These are phyloP conservation scores for Rhodotorula sp. DNA, from an alignment of 1,284 basidiomycete genomes.

Conservation along the genomic window DNA sequence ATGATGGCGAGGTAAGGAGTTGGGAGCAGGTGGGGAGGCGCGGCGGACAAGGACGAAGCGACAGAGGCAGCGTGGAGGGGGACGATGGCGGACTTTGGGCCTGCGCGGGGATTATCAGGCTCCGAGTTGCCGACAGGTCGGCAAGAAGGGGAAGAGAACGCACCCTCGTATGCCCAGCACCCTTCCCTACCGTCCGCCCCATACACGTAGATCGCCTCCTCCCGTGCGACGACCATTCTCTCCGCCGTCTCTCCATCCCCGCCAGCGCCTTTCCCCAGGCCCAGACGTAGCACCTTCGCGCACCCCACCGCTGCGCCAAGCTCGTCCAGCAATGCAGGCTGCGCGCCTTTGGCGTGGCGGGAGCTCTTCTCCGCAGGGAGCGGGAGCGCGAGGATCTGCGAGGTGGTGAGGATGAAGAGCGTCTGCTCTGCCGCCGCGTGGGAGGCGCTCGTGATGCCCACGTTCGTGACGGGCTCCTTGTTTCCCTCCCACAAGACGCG, in stretches of 20 bases:
- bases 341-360: constrained; percentile 10
- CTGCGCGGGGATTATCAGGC: constrained; percentile 30
- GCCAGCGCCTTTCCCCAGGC: constrained; percentile 44
- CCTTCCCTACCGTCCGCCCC: constrained; percentile 78
- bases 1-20: constrained; percentile 78
- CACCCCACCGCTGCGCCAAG: constrained; percentile 82
- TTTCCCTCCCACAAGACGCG: constrained; percentile 43
- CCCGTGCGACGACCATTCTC: constrained; percentile 79
- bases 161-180: constrained; percentile 89
- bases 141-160: constrained; percentile 9
- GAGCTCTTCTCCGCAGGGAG: constrained; percentile 55
- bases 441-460: constrained; percentile 68
- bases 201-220: constrained; percentile 90
- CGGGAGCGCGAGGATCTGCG: constrained; percentile 73
- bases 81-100: constrained; percentile 55
- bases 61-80: constrained; percentile 48
- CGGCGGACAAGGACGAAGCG: constrained; percentile 44
- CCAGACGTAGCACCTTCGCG: constrained; percentile 71
- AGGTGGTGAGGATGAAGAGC: constrained; percentile 86
- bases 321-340: constrained; percentile 74
- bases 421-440: constrained; percentile 1
- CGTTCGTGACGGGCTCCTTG: constrained; percentile 83
- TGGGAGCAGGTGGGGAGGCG: constrained; percentile 4
- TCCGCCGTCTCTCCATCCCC: constrained; percentile 19
- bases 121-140: neutral